Conservation (phyloP, 106 monocot genomes). For the Hemerocallis citrina region DNA sequence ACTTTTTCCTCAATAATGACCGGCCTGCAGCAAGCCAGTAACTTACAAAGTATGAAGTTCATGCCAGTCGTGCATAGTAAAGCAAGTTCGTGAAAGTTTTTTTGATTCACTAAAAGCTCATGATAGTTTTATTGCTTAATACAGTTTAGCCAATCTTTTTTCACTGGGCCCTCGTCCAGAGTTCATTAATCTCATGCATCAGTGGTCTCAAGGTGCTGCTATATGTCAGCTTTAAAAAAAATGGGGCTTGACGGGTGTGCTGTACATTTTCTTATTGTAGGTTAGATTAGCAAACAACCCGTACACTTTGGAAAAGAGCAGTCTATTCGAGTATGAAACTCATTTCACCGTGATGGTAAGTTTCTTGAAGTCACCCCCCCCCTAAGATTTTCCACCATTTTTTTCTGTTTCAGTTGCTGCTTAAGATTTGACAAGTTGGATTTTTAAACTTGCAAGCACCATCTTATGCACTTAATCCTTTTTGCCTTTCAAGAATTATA, state of each 20-base stretch:
- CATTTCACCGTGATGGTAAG: slow-evolving; percentile 99
- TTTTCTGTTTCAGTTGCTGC: background rate
- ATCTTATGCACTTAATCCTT: background rate
- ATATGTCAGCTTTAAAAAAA: background rate
- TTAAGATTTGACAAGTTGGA: background rate
- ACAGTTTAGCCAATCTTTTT: too few species aligned
- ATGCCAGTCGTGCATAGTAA: too few species aligned
- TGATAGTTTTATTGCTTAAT: too few species aligned
- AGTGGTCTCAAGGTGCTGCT: background rate
- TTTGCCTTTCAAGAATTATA: slow-evolving; percentile 63
- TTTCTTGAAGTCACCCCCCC: too few species aligned
- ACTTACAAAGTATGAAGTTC: too few species aligned
- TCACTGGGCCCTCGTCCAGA: too few species aligned
- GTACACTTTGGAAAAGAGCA: slow-evolving; percentile 75
- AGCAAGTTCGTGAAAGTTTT: too few species aligned
- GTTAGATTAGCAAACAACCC: slow-evolving; percentile 85
- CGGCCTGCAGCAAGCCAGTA: too few species aligned
- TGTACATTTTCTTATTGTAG: slow-evolving; percentile 24
- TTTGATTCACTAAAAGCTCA: too few species aligned
- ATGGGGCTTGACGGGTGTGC: background rate
- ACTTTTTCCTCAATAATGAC: too few species aligned
- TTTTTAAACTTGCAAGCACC: background rate
- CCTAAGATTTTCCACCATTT: too few species aligned
- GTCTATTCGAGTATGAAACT: slow-evolving; percentile 98
- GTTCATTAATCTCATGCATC: background rate